A percentile compares a stretch with the other conserved stretches of the same genome.
Conservation (phyloP, 2,329 filamentous ascomycete species). For the Mariannaea sp. region DNA sequence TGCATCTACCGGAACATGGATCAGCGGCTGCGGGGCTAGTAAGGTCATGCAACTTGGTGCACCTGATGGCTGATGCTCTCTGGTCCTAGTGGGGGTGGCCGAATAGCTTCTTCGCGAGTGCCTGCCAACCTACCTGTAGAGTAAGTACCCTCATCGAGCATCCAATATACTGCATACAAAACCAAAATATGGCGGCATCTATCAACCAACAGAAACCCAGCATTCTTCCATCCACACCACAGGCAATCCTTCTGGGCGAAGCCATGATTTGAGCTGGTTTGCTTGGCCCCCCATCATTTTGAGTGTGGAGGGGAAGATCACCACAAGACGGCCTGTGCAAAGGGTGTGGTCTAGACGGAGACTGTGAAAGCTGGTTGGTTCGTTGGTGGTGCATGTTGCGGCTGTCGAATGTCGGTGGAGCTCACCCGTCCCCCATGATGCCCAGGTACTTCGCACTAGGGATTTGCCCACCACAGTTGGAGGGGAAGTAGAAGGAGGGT, state of each 20-base stretch:
- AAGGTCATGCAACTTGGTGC: constrained; percentile 21
- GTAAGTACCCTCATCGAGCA: constrained; percentile 24
- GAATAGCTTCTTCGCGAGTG: too few species aligned
- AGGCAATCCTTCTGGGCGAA: background rate
- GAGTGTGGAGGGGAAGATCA: constrained; percentile 9
- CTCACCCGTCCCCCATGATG: constrained; percentile 23
- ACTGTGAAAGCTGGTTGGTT: constrained; percentile 12
- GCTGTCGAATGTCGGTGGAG: constrained; percentile 27
- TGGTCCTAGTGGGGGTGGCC: too few species aligned
- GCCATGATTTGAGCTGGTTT: constrained; percentile 12
- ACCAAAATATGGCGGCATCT: constrained; percentile 22
- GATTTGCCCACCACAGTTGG: too few species aligned
- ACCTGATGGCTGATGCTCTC: constrained; percentile 31
- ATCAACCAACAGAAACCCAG: constrained; percentile 21
- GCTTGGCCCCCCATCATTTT: constrained; percentile 11
- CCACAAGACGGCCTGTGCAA: constrained; percentile 9
- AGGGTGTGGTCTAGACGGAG: constrained; percentile 23
- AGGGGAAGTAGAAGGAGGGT: background rate
- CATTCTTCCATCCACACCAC: background rate
- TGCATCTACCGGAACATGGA: constrained; percentile 3
- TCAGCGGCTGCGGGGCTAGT: constrained; percentile 17
- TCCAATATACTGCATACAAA: constrained; percentile 38
- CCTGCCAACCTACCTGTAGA: too few species aligned
- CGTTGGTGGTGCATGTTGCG: constrained; percentile 23
- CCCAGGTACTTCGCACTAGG: constrained; percentile 24